Conservation (phyloP, 495 filamentous ascomycete species). For the Hypoxylon subgilvum region DNA sequence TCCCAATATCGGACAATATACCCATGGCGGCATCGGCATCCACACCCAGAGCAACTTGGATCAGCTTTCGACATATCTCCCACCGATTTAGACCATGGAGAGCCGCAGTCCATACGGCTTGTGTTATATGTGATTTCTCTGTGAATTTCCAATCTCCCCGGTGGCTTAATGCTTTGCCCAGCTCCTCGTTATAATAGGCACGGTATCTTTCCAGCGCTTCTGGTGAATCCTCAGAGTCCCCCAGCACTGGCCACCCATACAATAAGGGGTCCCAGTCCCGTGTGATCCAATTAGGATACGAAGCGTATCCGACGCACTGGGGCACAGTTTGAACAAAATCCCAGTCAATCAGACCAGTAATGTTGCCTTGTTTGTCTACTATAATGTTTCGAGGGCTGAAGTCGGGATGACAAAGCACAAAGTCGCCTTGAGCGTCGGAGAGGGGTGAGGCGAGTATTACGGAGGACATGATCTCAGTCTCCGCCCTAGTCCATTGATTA, state of each 20-base stretch:
- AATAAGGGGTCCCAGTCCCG: conserved; percentile 46
- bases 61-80: conserved; percentile 14
- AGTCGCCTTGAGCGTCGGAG: conserved; percentile 30
- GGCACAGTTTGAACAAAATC: conserved; percentile 45
- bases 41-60: neutral
- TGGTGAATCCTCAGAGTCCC: conserved; percentile 21
- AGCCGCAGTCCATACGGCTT: conserved; percentile 34
- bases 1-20: conserved; percentile 8
- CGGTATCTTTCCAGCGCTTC: conserved; percentile 16
- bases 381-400: conserved; percentile 49
- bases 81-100: neutral
- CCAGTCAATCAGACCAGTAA: conserved; percentile 55
- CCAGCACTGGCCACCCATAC: conserved; percentile 31
- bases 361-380: conserved; percentile 45
- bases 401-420: conserved; percentile 48
- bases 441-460: neutral
- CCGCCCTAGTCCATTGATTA: neutral
- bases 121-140: conserved; percentile 15
- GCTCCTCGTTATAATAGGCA: conserved; percentile 17
- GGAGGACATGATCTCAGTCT: neutral
- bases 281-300: conserved; percentile 40
- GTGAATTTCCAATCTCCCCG: conserved; percentile 32
- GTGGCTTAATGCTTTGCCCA: conserved; percentile 16
- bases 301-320: conserved; percentile 36
- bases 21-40: neutral